Percentiles rank a stretch among this genome's conserved stretches.
Conservation (phyloP, 2,329 filamentous ascomycete genomes). For the Zymoseptoria ardabiliae region DNA sequence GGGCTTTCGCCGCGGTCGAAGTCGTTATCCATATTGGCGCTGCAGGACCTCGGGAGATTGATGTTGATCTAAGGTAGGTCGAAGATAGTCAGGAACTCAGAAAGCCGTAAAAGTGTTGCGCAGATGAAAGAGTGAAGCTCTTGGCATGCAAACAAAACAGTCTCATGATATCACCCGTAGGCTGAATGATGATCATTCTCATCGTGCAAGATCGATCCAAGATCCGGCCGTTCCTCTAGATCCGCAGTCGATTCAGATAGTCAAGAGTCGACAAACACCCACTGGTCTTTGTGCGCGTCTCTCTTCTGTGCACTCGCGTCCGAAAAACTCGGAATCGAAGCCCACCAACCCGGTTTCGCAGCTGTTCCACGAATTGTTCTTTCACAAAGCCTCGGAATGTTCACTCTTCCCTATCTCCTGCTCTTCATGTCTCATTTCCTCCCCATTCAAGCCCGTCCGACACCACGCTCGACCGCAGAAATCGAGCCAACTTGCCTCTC, state of each 20-base stretch:
- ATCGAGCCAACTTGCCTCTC: conserved; percentile 21
- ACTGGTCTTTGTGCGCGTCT: neutral
- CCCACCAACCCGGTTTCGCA: neutral
- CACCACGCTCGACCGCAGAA: neutral
- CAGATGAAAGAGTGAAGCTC: no score
- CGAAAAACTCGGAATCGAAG: neutral
- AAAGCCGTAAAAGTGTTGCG: no score
- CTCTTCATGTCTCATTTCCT: neutral
- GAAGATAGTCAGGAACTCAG: no score
- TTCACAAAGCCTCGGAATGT: neutral
- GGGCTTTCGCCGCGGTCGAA: no score
- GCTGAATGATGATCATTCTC: neutral
- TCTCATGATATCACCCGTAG: no score
- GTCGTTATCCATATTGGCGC: no score
- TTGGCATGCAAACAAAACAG: no score
- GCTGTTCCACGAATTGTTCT: neutral
- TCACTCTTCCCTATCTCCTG: neutral
- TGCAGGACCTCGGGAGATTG: no score
- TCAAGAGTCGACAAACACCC: neutral
- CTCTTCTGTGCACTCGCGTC: neutral
- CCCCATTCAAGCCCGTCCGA: neutral
- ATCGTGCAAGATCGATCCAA: neutral
- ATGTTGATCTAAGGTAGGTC: no score
- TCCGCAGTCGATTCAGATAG: neutral
- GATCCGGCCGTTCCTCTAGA: neutral